Conservation (phyloP, 2,329 filamentous ascomycete species). For the Diplodia sapinea region DNA sequence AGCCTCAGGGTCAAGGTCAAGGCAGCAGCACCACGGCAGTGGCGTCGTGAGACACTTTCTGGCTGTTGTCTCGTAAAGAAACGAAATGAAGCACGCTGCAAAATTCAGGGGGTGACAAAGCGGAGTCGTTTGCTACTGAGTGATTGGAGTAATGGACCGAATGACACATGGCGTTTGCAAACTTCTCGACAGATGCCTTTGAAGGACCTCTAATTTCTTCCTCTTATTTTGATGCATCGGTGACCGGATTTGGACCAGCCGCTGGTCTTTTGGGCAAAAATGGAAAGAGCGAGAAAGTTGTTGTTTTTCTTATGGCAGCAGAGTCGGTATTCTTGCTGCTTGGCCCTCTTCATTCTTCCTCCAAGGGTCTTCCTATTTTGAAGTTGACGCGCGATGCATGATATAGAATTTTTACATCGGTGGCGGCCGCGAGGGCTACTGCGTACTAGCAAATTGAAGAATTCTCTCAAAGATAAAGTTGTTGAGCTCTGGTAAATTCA, state of each 20-base stretch:
- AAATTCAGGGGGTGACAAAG: background rate
- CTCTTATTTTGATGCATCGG: conserved; percentile 6
- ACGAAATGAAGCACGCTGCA: background rate
- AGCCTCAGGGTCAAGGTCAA: conserved; percentile 30
- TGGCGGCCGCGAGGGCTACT: background rate
- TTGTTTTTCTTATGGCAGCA: background rate
- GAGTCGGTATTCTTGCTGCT: background rate
- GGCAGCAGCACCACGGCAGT: conserved; percentile 38
- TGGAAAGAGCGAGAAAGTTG: background rate
- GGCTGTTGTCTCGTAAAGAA: background rate
- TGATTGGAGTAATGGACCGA: conserved; percentile 20
- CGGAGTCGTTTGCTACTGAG: conserved; percentile 6
- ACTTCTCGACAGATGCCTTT: background rate
- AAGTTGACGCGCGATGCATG: conserved; percentile 13
- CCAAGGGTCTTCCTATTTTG: background rate
- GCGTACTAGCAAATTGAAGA: background rate
- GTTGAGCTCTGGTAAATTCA: too few species aligned
- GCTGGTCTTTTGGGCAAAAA: background rate
- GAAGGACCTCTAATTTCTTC: background rate
- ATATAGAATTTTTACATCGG: conserved; percentile 11
- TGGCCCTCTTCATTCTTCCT: background rate
- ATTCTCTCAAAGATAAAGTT: background rate
- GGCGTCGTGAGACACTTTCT: conserved; percentile 25
- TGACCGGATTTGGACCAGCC: background rate
- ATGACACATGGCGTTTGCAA: conserved; percentile 6